phyloP scores from a whole-genome alignment of 1,284 basidiomycete genomes.

The Naganishia albida region DNA sequence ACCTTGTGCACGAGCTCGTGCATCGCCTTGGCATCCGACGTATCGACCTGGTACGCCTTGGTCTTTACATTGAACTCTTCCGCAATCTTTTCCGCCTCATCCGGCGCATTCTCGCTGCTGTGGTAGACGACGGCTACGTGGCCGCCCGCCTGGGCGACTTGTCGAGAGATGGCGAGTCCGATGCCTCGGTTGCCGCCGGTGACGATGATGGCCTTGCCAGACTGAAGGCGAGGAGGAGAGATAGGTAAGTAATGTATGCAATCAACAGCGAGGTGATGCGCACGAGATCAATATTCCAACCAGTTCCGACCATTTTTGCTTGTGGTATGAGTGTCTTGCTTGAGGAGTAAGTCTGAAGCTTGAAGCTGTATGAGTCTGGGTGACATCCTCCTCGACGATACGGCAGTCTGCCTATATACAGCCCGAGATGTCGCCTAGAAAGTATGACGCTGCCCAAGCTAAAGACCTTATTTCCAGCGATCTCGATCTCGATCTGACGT shows the following conservation, averaged over 20 bases:
- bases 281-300: slow-evolving; percentile 32
- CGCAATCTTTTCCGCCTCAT: slow-evolving; percentile 41
- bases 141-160: slow-evolving; percentile 44
- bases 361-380: no score
- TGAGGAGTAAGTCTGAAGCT: no score
- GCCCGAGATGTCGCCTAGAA: background rate
- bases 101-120: slow-evolving; percentile 38
- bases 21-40: slow-evolving; percentile 39
- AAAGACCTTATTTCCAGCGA: background rate
- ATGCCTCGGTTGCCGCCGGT: slow-evolving; percentile 45
- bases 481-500: slow-evolving; percentile 17
- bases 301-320: slow-evolving; percentile 34
- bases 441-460: background rate
- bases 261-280: background rate
- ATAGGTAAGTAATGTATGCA: background rate
- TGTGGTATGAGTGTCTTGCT: background rate
- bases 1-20: slow-evolving; percentile 38
- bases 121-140: slow-evolving; percentile 44
- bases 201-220: slow-evolving; percentile 43
- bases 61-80: slow-evolving; percentile 42
- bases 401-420: background rate
- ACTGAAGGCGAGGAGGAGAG: background rate
- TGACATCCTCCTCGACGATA: no score
- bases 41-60: slow-evolving; percentile 43
- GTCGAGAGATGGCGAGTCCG: slow-evolving; percentile 40